Evolutionary conservation across 1,284 basidiomycete species (phyloP).

Genomic region (Xanthoconium separans): DNA sequence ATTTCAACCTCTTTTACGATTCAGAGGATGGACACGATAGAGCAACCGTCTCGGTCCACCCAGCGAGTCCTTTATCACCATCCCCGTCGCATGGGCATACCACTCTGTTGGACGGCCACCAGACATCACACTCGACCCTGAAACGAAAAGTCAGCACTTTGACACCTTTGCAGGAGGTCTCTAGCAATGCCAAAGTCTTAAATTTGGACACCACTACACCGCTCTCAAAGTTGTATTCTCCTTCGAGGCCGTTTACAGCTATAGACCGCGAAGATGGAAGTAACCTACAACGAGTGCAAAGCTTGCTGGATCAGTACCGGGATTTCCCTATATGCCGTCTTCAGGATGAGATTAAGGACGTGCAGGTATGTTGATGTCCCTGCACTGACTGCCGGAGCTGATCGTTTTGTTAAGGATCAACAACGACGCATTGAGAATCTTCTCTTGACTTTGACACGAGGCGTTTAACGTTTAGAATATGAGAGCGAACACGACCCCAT

Average conservation of each 20-base stretch:
- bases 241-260: conserved; percentile 14
- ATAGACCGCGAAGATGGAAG: conserved; percentile 35
- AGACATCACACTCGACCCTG: conserved; percentile 9
- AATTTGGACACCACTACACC: conserved; percentile 32
- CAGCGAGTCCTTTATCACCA: conserved; percentile 13
- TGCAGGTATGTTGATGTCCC: conserved; percentile 51
- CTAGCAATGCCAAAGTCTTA: conserved; percentile 31
- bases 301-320: conserved; percentile 58
- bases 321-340: conserved; percentile 61
- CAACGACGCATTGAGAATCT: conserved; percentile 77
- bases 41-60: conserved; percentile 9
- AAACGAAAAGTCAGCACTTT: conserved; percentile 32
- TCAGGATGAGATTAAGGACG: conserved; percentile 76
- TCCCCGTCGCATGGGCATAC: conserved; percentile 4
- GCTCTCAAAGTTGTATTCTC: conserved; percentile 28
- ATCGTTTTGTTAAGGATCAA: conserved; percentile 46
- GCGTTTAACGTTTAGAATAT: conserved; percentile 35
- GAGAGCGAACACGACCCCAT: not conserved
- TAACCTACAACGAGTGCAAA: conserved; percentile 55
- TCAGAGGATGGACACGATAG: conserved; percentile 38
- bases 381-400: not conserved
- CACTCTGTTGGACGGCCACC: conserved; percentile 11
- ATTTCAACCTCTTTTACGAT: conserved; percentile 51
- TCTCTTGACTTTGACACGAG: conserved; percentile 51
- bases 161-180: conserved; percentile 27